phyloP scores from a whole-genome alignment of 495 filamentous ascomycete species.

The Penicillium flavigenum region DNA sequence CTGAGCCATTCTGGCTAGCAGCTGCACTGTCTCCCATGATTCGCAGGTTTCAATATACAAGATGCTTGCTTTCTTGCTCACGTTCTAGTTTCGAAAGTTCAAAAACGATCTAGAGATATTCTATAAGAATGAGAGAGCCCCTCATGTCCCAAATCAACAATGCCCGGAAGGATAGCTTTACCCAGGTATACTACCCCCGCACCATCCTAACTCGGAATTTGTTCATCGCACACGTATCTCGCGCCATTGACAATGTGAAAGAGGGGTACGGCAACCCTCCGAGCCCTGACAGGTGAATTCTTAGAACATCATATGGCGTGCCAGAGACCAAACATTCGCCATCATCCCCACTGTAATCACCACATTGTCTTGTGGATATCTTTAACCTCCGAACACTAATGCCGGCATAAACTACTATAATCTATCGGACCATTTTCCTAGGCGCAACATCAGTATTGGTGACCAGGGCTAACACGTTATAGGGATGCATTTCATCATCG shows the following conservation, averaged over 20 bases:
- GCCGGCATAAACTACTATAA: not conserved
- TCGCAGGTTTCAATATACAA: not conserved
- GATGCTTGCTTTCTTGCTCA: not conserved
- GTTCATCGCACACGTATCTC: constrained; percentile 14
- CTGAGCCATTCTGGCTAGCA: constrained; percentile 11
- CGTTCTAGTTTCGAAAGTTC: not conserved
- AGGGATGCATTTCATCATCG: constrained; percentile 26
- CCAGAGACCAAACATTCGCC: constrained; percentile 20
- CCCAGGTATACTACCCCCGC: not conserved
- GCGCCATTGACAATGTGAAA: constrained; percentile 17
- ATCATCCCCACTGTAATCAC: constrained; percentile 24
- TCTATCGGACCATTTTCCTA: not conserved
- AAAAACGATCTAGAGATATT: not conserved
- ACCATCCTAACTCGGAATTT: constrained; percentile 5
- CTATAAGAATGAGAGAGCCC: not conserved
- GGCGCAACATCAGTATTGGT: not conserved
- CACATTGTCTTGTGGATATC: constrained; percentile 5
- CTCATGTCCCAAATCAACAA: not conserved
- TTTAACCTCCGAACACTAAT: not conserved
- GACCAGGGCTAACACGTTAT: not conserved
- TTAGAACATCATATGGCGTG: not conserved
- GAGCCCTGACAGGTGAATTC: not conserved
- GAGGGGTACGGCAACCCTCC: constrained; percentile 8
- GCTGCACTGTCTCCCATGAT: constrained; percentile 23
- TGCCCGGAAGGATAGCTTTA: not conserved